Evolutionary conservation across 768 basidiomycete species (phyloP).

Genomic region (Fomitopsis serialis): DNA sequence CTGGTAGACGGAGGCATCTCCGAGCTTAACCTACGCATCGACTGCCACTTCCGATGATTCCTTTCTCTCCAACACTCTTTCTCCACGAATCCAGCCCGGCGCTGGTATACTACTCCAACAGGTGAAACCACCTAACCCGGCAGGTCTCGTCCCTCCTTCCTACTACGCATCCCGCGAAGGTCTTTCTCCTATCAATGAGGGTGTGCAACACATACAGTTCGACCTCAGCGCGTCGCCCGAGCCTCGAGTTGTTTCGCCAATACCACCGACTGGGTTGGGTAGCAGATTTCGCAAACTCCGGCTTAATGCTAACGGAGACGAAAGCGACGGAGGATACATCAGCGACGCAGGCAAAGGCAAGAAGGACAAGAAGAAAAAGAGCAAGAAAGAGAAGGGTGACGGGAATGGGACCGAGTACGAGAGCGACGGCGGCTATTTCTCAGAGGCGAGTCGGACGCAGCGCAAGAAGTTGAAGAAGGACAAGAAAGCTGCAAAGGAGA

Average conservation of each 20-base stretch:
- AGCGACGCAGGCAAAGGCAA: slow-evolving; percentile 35
- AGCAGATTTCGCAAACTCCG: slow-evolving; percentile 39
- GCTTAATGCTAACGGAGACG: slow-evolving; percentile 38
- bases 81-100: slow-evolving; percentile 15
- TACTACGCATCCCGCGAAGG: slow-evolving; percentile 15
- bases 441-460: slow-evolving; percentile 20
- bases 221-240: slow-evolving; percentile 26
- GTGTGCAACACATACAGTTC: slow-evolving; percentile 18
- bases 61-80: slow-evolving; percentile 22
- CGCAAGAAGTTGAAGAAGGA: slow-evolving; percentile 25
- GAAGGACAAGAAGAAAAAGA: slow-evolving; percentile 22
- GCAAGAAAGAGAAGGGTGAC: slow-evolving; percentile 16
- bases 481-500: slow-evolving; percentile 13
- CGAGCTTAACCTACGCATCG: slow-evolving; percentile 34
- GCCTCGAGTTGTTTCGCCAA: slow-evolving; percentile 10
- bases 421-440: slow-evolving; percentile 27
- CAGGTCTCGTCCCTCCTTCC: slow-evolving; percentile 1
- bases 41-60: slow-evolving; percentile 40
- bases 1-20: slow-evolving; percentile 20
- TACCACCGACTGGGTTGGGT: slow-evolving; percentile 15
- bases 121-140: neutral
- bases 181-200: neutral
- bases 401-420: slow-evolving; percentile 24
- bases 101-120: slow-evolving; percentile 11
- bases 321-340: slow-evolving; percentile 47